Percentiles rank a stretch among this genome's conserved stretches.
Evolutionary conservation across 352 stramenopile species (phyloP).

Genomic region (Globisporangium cylindrosporum): DNA sequence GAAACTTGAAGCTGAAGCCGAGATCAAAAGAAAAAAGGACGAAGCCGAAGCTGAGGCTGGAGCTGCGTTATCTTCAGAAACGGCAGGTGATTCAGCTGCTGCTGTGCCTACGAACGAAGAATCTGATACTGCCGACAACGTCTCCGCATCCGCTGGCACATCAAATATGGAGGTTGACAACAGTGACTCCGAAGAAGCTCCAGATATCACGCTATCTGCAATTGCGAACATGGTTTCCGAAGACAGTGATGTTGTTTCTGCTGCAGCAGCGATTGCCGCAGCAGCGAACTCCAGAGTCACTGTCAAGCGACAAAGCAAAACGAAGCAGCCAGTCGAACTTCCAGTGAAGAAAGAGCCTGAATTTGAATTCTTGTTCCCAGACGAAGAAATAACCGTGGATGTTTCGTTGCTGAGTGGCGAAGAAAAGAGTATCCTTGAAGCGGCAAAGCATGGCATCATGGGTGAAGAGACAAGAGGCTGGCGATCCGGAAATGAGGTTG

Average conservation of each 20-base stretch:
- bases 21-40: slow-evolving; percentile 41
- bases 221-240: slow-evolving; percentile 88
- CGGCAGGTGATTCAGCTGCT: slow-evolving; percentile 8
- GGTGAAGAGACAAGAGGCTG: slow-evolving; percentile 51
- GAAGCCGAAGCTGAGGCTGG: slow-evolving; percentile 26
- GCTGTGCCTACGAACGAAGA: slow-evolving; percentile 19
- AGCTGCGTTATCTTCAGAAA: not conserved
- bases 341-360: slow-evolving; percentile 26
- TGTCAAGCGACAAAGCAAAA: slow-evolving; percentile 38
- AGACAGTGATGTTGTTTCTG: slow-evolving; percentile 67
- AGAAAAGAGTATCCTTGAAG: slow-evolving; percentile 59
- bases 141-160: slow-evolving; percentile 19
- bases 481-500: slow-evolving; percentile 73
- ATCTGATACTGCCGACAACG: slow-evolving; percentile 24
- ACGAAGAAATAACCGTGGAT: slow-evolving; percentile 60
- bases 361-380: slow-evolving; percentile 70
- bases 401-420: slow-evolving; percentile 45
- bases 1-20: slow-evolving; percentile 41
- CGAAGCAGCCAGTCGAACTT: slow-evolving; percentile 12
- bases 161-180: slow-evolving; percentile 84
- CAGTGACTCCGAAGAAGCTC: slow-evolving; percentile 72
- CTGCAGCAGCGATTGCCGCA: slow-evolving; percentile 45
- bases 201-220: slow-evolving; percentile 74
- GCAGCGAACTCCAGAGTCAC: slow-evolving; percentile 35
- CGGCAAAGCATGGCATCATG: slow-evolving; percentile 67